These are phyloP conservation scores for Mucuna pruriens DNA, from an alignment of 306 rosid genomes.

Conservation along the genomic window DNA sequence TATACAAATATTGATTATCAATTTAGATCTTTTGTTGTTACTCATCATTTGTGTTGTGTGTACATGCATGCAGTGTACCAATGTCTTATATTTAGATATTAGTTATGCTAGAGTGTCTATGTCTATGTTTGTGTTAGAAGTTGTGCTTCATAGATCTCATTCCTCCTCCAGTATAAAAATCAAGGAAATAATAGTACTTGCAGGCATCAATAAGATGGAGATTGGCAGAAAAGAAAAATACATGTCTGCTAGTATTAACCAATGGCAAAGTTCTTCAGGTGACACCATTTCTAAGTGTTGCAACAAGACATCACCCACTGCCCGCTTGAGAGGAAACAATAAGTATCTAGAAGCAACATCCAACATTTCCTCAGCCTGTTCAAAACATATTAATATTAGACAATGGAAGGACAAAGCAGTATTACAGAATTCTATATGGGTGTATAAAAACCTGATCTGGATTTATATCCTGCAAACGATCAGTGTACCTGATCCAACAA, in stretches of 20 bases:
- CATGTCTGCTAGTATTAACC: conserved; percentile 90
- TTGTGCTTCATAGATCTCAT: neutral
- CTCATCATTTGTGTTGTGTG: neutral
- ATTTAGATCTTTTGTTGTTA: neutral
- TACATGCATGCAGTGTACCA: neutral
- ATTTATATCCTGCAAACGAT: conserved; percentile 77
- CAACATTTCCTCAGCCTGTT: conserved; percentile 89
- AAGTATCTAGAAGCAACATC: conserved; percentile 94
- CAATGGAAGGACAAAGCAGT: conserved; percentile 20
- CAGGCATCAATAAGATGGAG: conserved; percentile 27
- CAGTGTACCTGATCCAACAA: conserved; percentile 85
- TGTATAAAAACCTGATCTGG: conserved; percentile 73
- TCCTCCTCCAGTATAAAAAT: neutral
- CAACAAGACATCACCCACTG: conserved; percentile 84
- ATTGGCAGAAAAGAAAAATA: conserved; percentile 45
- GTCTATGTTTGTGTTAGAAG: neutral
- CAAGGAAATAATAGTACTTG: neutral
- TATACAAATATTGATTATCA: neutral
- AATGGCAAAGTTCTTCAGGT: conserved; percentile 88
- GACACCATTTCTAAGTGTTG: conserved; percentile 82
- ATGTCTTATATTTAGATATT: neutral
- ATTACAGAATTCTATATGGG: conserved; percentile 19
- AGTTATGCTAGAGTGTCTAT: neutral
- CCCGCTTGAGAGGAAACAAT: conserved; percentile 91
- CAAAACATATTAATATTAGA: conserved; percentile 38